These are phyloP conservation scores for Salix suchowensis DNA, from an alignment of 345 rosid species.

Conservation along the genomic window DNA sequence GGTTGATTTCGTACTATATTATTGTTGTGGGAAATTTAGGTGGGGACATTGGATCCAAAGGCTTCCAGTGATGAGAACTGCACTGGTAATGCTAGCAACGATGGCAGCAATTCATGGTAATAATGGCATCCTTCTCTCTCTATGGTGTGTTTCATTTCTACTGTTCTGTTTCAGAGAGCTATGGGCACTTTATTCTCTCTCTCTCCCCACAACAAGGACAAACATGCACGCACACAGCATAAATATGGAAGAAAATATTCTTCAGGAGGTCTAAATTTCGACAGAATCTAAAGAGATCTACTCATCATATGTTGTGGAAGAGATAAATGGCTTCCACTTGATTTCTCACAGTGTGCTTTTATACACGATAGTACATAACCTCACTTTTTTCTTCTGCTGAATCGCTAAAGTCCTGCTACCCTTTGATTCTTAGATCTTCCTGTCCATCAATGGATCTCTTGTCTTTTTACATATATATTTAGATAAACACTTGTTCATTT, in stretches of 20 bases:
- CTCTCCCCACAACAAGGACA: neutral
- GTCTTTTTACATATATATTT: neutral
- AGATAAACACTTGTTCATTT: neutral
- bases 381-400: neutral
- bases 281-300: slow-evolving; percentile 26
- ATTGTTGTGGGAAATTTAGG: slow-evolving; percentile 25
- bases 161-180: neutral
- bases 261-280: neutral
- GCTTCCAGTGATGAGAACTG: slow-evolving; percentile 37
- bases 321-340: slow-evolving; percentile 6
- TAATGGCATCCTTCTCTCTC: slow-evolving; percentile 12
- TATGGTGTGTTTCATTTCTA: neutral
- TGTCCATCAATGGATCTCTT: slow-evolving; percentile 19
- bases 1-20: neutral
- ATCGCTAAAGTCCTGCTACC: slow-evolving; percentile 24
- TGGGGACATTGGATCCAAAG: slow-evolving; percentile 46
- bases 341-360: neutral
- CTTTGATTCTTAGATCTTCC: slow-evolving; percentile 23
- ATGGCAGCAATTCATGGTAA: slow-evolving; percentile 46
- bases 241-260: slow-evolving; percentile 12
- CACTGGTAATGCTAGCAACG: slow-evolving; percentile 35
- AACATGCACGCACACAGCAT: slow-evolving; percentile 1
- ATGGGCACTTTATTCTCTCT: neutral
- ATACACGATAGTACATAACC: neutral
- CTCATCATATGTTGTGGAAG: slow-evolving; percentile 8